A percentile compares a stretch with the other conserved stretches of the same genome.
Conservation (phyloP, 1,284 basidiomycete genomes). For the Ustilago shanxiensis region DNA sequence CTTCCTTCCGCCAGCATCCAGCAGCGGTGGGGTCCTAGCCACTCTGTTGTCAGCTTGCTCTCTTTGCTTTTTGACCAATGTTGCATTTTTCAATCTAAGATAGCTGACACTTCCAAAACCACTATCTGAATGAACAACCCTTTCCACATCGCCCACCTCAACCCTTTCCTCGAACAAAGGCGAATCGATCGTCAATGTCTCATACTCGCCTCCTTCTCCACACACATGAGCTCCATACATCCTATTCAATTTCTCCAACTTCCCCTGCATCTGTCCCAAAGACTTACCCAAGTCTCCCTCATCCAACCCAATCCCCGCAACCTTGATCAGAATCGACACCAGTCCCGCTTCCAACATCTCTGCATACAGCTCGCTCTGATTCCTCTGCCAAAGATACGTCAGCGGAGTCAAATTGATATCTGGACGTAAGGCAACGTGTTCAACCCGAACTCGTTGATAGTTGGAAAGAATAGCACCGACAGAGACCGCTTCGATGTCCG, state of each 20-base stretch:
- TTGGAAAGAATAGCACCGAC: constrained; percentile 97
- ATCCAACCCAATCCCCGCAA: constrained; percentile 91
- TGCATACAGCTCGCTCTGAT: constrained; percentile 83
- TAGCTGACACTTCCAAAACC: constrained; percentile 66
- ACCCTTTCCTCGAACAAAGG: constrained; percentile 87
- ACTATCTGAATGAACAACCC: constrained; percentile 62
- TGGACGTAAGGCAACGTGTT: constrained; percentile 79
- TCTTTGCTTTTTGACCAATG: constrained; percentile 49
- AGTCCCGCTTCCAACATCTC: constrained; percentile 88
- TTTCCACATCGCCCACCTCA: constrained; percentile 71
- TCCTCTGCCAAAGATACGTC: constrained; percentile 92
- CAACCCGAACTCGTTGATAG: constrained; percentile 95
- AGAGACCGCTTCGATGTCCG: constrained; percentile 87
- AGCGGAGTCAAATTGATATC: constrained; percentile 84
- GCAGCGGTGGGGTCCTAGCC: constrained; percentile 14
- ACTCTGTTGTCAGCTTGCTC: neutral
- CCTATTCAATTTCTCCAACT: constrained; percentile 79
- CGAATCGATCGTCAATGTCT: constrained; percentile 90
- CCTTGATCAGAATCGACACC: constrained; percentile 90
- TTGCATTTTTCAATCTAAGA: constrained; percentile 51
- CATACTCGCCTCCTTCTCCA: constrained; percentile 98
- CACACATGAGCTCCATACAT: constrained; percentile 93
- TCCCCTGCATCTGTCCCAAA: constrained; percentile 81
- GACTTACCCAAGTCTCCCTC: constrained; percentile 82
- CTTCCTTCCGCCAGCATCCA: constrained; percentile 47